phyloP scores from a whole-genome alignment of 306 rosid genomes.

The Lathyrus oleraceus region DNA sequence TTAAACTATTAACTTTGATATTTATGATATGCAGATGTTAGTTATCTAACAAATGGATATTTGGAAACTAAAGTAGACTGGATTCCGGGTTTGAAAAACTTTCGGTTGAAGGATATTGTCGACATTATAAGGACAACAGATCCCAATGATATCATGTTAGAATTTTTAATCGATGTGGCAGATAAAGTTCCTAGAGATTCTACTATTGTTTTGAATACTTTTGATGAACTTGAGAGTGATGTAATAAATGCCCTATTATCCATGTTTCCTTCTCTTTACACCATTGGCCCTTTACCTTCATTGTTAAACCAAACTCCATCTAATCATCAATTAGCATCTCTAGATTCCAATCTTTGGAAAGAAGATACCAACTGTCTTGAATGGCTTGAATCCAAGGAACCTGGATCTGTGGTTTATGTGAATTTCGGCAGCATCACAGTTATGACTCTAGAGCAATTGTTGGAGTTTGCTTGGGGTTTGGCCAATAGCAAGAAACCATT shows the following conservation, averaged over 20 bases:
- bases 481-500: conserved; percentile 18
- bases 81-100: conserved; percentile 33
- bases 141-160: conserved; percentile 14
- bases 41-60: conserved; percentile 33
- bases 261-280: conserved; percentile 7
- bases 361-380: conserved; percentile 26
- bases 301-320: conserved; percentile 25
- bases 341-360: conserved; percentile 29
- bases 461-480: conserved; percentile 35
- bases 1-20: not conserved
- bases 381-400: conserved; percentile 32
- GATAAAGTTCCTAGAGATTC: not conserved
- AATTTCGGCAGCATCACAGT: conserved; percentile 33
- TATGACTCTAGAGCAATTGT: conserved; percentile 2
- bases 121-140: conserved; percentile 10
- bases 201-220: conserved; percentile 12
- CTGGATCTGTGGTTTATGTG: conserved; percentile 8
- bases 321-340: conserved; percentile 1
- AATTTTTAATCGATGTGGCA: not conserved
- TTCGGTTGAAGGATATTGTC: conserved; percentile 23
- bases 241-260: conserved; percentile 8
- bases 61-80: conserved; percentile 30
- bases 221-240: conserved; percentile 32
- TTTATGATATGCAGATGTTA: conserved; percentile 32
- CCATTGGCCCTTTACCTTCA: conserved; percentile 32